phyloP scores from a whole-genome alignment of 1,139 yeast genomes.

The Dujonia santamariae region DNA sequence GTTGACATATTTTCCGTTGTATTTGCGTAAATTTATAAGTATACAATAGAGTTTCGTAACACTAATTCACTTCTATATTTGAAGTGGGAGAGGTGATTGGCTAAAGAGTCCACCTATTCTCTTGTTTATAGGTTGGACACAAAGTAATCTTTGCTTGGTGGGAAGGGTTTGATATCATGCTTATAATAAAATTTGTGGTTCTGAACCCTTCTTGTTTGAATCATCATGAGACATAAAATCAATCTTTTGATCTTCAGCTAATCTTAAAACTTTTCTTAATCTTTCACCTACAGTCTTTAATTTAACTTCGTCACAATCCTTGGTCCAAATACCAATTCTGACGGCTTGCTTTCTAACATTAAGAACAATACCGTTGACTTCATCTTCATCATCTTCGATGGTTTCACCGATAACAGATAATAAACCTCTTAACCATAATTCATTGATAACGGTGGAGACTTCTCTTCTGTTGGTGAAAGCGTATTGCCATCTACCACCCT shows the following conservation, averaged over 20 bases:
- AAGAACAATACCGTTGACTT: slow-evolving; percentile 93
- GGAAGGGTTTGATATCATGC: background rate
- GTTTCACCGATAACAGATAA: slow-evolving; percentile 95
- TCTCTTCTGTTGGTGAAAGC: slow-evolving; percentile 71
- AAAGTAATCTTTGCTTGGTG: background rate
- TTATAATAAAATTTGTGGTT: slow-evolving; percentile 40
- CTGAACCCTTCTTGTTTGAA: slow-evolving; percentile 42
- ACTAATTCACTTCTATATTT: slow-evolving; percentile 1
- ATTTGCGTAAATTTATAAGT: too few species aligned
- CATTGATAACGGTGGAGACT: slow-evolving; percentile 65
- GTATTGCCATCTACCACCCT: slow-evolving; percentile 90
- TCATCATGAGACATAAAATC: slow-evolving; percentile 73
- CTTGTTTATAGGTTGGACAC: background rate
- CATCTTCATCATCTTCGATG: slow-evolving; percentile 82
- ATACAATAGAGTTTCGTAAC: slow-evolving; percentile 7
- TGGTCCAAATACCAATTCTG: slow-evolving; percentile 94
- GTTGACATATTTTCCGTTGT: slow-evolving; percentile 11
- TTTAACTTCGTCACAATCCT: slow-evolving; percentile 65
- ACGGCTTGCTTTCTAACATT: slow-evolving; percentile 80
- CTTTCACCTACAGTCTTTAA: slow-evolving; percentile 74
- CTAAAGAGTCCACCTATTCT: background rate
- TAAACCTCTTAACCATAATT: slow-evolving; percentile 89
- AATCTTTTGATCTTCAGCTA: slow-evolving; percentile 64
- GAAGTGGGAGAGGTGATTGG: slow-evolving; percentile 1
- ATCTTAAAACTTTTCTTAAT: slow-evolving; percentile 76